Evolutionary conservation across 1,284 basidiomycete genomes (phyloP).

Genomic region (Trametes hirsuta): DNA sequence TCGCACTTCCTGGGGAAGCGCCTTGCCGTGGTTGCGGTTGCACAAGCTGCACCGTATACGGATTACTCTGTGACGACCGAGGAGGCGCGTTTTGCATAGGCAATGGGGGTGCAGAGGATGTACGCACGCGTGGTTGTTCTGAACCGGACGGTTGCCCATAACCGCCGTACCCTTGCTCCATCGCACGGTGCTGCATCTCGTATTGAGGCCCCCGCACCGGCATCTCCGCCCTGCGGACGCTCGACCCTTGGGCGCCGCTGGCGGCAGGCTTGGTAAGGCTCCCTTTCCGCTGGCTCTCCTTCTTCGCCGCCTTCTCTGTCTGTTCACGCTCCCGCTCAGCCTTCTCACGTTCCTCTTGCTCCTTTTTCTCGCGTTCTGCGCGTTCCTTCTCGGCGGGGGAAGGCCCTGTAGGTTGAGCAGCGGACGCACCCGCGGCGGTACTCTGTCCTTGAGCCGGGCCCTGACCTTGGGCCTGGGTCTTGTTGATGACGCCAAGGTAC

Average conservation of each 20-base stretch:
- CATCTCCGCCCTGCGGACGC: conserved; percentile 79
- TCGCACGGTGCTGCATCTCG: conserved; percentile 89
- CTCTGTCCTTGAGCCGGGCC: conserved; percentile 31
- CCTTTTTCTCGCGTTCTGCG: conserved; percentile 48
- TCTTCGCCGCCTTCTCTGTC: conserved; percentile 46
- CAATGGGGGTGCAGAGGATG: conserved; percentile 31
- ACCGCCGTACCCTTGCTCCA: conserved; percentile 79
- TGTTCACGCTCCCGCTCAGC: conserved; percentile 51
- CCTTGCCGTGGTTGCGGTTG: conserved; percentile 37
- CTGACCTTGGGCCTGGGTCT: conserved; percentile 54
- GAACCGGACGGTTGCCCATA: conserved; percentile 22
- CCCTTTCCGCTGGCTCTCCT: conserved; percentile 48
- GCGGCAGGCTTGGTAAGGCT: conserved; percentile 54
- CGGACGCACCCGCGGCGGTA: neutral
- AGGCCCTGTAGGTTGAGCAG: neutral
- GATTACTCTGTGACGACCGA: conserved; percentile 22
- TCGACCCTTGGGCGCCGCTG: conserved; percentile 54
- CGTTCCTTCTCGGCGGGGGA: conserved; percentile 44
- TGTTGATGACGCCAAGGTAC: conserved; percentile 99
- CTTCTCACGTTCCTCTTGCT: conserved; percentile 46
- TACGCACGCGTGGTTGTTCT: conserved; percentile 15
- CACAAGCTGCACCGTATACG: conserved; percentile 33
- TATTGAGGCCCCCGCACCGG: conserved; percentile 89
- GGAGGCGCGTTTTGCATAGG: conserved; percentile 17
- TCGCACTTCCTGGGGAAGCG: conserved; percentile 28